Evolutionary conservation across 2,329 filamentous ascomycete genomes (phyloP).

Genomic region (Elsinoe arachidis): DNA sequence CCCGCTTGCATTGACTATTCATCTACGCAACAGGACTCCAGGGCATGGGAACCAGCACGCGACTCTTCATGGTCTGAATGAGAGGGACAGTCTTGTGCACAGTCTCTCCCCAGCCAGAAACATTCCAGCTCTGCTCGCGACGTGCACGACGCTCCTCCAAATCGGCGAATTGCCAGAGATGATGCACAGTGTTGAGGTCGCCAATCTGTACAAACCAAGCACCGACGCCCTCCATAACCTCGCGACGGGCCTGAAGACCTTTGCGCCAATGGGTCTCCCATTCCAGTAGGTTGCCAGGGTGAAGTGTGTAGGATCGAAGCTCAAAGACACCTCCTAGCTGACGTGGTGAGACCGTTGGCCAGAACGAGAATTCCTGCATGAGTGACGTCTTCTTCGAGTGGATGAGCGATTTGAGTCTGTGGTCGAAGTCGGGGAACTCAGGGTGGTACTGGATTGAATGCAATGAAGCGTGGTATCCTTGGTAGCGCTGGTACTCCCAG

Average conservation of each 20-base stretch:
- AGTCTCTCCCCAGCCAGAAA: conserved; percentile 93
- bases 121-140: conserved; percentile 88
- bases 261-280: conserved; percentile 98
- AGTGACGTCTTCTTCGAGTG: conserved; percentile 76
- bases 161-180: conserved; percentile 97
- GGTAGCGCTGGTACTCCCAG: conserved; percentile 97
- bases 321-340: conserved; percentile 89
- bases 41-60: conserved; percentile 85
- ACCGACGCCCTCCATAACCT: conserved; percentile 90
- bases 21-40: conserved; percentile 62
- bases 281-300: conserved; percentile 90
- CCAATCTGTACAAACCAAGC: conserved; percentile 99
- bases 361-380: conserved; percentile 99
- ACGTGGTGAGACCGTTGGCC: conserved; percentile 88
- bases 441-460: conserved; percentile 75
- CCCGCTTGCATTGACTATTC: no score
- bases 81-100: conserved; percentile 97
- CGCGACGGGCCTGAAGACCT: conserved; percentile 78
- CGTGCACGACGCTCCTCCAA: conserved; percentile 84
- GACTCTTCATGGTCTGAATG: conserved; percentile 93
- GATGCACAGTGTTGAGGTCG: conserved; percentile 93
- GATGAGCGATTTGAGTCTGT: conserved; percentile 77
- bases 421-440: conserved; percentile 75
- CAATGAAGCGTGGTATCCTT: conserved; percentile 88
- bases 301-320: conserved; percentile 89